These are phyloP conservation scores for Acanthamoeba royreba DNA, from an alignment of 208 protist genomes.

Conservation along the genomic window DNA sequence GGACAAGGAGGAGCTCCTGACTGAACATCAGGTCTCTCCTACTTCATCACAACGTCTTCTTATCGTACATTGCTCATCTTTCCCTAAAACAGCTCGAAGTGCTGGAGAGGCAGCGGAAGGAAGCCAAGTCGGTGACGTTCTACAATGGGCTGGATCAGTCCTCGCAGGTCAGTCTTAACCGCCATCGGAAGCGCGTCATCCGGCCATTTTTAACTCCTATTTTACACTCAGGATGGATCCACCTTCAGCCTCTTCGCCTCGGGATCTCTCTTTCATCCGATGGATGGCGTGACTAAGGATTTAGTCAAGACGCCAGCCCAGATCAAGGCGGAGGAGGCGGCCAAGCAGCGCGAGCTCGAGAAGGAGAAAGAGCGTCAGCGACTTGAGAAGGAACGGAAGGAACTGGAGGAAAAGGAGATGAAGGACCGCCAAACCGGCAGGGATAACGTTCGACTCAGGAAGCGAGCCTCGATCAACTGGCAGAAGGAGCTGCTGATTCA, in stretches of 20 bases:
- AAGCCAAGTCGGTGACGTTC: neutral
- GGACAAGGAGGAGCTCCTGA: neutral
- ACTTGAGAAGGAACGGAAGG: neutral
- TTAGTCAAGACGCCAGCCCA: neutral
- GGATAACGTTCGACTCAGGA: too few relatives aligned
- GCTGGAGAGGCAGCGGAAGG: neutral
- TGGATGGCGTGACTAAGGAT: neutral
- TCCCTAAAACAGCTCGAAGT: neutral
- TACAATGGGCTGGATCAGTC: neutral
- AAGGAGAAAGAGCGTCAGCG: neutral
- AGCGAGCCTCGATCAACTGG: too few relatives aligned
- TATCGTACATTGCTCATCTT: too few relatives aligned
- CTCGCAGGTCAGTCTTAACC: neutral
- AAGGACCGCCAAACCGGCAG: neutral
- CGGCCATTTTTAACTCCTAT: too few relatives aligned
- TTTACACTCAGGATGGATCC: neutral
- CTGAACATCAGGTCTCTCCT: neutral
- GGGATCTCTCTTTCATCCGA: neutral
- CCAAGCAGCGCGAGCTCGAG: neutral
- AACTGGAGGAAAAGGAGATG: neutral
- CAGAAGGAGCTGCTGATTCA: neutral
- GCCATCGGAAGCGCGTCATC: too few relatives aligned
- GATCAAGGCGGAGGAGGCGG: neutral
- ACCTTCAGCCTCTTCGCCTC: neutral
- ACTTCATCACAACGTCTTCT: too few relatives aligned